Evolutionary conservation across 345 rosid genomes (phyloP).

Genomic region (Lenwebbia sp.): DNA sequence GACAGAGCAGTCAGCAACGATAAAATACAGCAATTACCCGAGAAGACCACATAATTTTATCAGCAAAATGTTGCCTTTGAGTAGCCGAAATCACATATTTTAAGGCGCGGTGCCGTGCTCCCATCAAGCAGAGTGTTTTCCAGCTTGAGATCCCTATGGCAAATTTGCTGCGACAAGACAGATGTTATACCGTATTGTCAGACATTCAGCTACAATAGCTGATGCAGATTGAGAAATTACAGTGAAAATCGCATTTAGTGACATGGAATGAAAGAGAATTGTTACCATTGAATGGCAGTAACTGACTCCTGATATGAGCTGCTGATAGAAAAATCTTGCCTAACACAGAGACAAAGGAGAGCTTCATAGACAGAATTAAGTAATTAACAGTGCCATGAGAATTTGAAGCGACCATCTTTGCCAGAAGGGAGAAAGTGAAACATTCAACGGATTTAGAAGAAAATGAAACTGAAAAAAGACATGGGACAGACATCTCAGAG

Average conservation of each 20-base stretch:
- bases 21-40: not conserved
- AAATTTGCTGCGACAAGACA: constrained; percentile 46
- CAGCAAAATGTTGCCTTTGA: constrained; percentile 40
- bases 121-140: constrained; percentile 90
- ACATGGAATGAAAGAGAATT: not conserved
- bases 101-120: constrained; percentile 61
- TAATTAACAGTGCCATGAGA: not conserved
- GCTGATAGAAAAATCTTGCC: constrained; percentile 91
- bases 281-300: constrained; percentile 80
- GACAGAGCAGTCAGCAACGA: not conserved
- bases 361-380: not conserved
- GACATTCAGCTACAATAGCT: not conserved
- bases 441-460: not conserved
- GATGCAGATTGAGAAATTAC: not conserved
- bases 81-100: constrained; percentile 87
- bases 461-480: not conserved
- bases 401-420: not conserved
- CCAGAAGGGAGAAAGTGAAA: not conserved
- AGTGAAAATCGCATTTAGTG: not conserved
- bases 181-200: not conserved
- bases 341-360: constrained; percentile 5
- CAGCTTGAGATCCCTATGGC: constrained; percentile 88
- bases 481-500: not conserved
- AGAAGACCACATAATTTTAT: not conserved
- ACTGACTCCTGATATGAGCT: constrained; percentile 87